A percentile compares a stretch with the other conserved stretches of the same genome.
These are phyloP conservation scores for Starmera pachycereana DNA, from an alignment of 805 yeast genomes.

Conservation along the genomic window DNA sequence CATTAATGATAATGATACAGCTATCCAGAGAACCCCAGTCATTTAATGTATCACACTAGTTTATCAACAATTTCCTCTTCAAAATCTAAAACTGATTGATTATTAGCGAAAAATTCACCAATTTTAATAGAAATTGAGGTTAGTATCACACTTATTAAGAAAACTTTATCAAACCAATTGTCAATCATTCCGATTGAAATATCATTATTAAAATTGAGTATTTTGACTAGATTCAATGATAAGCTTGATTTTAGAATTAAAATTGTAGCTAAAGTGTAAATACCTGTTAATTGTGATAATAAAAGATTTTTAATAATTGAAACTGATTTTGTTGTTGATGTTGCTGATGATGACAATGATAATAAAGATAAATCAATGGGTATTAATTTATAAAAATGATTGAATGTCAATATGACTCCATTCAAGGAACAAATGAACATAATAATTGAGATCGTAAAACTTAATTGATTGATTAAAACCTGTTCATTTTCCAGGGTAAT, in stretches of 20 bases:
- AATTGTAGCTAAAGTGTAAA: conserved; percentile 29
- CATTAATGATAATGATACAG: too few relatives aligned
- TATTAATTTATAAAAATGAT: conserved; percentile 34
- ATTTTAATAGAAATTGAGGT: conserved; percentile 16
- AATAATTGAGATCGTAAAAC: conserved; percentile 44
- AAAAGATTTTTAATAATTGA: conserved; percentile 29
- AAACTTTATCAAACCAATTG: conserved; percentile 31
- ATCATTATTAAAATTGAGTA: conserved; percentile 20
- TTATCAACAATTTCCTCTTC: conserved; percentile 7
- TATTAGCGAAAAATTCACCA: conserved; percentile 9
- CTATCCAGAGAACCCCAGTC: too few relatives aligned
- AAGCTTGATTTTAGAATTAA: conserved; percentile 29
- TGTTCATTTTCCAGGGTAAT: conserved; percentile 26
- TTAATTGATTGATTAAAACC: conserved; percentile 25
- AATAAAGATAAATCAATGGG: conserved; percentile 24
- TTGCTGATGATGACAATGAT: conserved; percentile 5
- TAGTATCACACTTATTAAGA: conserved; percentile 20
- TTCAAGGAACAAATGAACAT: conserved; percentile 55
- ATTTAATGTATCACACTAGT: conserved; percentile 9
- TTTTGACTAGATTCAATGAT: conserved; percentile 22
- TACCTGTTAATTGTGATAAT: conserved; percentile 27
- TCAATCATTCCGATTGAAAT: conserved; percentile 20
- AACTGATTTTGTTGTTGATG: conserved; percentile 14
- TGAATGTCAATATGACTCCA: conserved; percentile 51
- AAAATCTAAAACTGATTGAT: conserved; percentile 1